Base-by-base conservation (phyloP, 1,284 basidiomycete genomes). In the Trichosporon sp. region DNA sequence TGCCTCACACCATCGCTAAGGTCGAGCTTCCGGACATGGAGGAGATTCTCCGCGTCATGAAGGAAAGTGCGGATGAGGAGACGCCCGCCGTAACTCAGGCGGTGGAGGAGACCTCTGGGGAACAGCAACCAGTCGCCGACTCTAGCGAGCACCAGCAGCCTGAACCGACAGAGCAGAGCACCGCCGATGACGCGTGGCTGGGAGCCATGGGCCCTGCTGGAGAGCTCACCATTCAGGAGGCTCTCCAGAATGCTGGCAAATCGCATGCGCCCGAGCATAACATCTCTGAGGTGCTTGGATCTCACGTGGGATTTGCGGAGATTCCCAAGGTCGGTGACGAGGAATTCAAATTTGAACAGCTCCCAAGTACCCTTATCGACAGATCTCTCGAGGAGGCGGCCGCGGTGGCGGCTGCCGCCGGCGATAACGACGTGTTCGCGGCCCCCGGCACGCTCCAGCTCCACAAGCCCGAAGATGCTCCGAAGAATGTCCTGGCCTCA, bases 1-100 rank as follows among this genome's bases (percentile, higher is more conserved):
- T 70, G 0, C 72, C 74, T 29, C 81, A 83, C 71, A 70, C 75
- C 2, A 76, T 83, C 29, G 75, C 79, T 11, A 72, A 73, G 2
- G 77, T 81, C 11, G 69, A 78, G 31, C 71, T 81, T 70, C 81
- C 81, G 3, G 53, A 58, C 21, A 64, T 70, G 2, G 73, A 75
- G 1, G 74, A 76, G 38, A 77, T 80, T 38, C 47, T 77, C 34
- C 68, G 74, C 23, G 73, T 73, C 13, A 80, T 78, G 76, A 35
- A 63, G 58, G 21, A 31, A 18, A 32, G 23, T 2, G 51, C 21
- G 18, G 35, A 23, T 35, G 62, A 68, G 21, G 34, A 34, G 11
- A 47, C 56, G 5, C 35, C 56, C 2, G 9, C 15, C 9, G 31
- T 21, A 47, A 8, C 27, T 0, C 9, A 51, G 1, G 42, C 38